Conservation (phyloP, 2,329 filamentous ascomycete species). For the Fusarium denticulatum region DNA sequence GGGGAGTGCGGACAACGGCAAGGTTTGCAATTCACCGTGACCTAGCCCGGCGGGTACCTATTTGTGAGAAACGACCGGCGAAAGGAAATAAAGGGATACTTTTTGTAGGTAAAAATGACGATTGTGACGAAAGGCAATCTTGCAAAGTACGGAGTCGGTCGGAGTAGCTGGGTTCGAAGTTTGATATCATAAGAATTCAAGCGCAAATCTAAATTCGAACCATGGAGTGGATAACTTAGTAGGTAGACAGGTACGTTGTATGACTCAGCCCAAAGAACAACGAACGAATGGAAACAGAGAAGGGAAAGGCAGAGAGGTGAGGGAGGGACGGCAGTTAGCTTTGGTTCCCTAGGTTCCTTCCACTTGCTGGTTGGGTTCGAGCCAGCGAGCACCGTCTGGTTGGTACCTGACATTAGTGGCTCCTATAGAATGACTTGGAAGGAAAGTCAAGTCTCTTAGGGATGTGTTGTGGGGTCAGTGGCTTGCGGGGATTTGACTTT, state of each 20-base stretch:
- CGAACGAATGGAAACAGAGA: neutral
- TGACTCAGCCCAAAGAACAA: neutral
- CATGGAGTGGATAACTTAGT: neutral
- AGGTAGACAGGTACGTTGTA: neutral
- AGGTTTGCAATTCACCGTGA: conserved; percentile 37
- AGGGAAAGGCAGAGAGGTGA: neutral
- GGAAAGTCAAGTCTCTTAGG: conserved; percentile 14
- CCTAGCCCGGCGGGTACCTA: conserved; percentile 29
- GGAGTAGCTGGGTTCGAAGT: neutral
- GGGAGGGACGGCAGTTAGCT: conserved; percentile 14
- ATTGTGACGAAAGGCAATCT: conserved; percentile 2
- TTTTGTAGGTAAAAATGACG: conserved; percentile 27
- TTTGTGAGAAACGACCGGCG: conserved; percentile 7
- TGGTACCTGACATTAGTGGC: conserved; percentile 43
- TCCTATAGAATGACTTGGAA: conserved; percentile 25
- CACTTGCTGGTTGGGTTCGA: conserved; percentile 21
- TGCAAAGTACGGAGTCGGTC: conserved; percentile 3
- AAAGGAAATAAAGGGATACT: conserved; percentile 12
- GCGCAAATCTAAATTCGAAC: neutral
- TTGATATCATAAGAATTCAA: neutral
- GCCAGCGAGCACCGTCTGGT: conserved; percentile 26
- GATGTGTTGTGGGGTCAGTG: conserved; percentile 27
- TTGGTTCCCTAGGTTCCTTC: conserved; percentile 27
- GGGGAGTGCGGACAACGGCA: conserved; percentile 32
- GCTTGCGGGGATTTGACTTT: conserved; percentile 26